Percentiles rank a stretch among this genome's conserved stretches.
Conservation (phyloP, 192 early-diverging fungal genomes). For the Backusella tuberculispora region DNA sequence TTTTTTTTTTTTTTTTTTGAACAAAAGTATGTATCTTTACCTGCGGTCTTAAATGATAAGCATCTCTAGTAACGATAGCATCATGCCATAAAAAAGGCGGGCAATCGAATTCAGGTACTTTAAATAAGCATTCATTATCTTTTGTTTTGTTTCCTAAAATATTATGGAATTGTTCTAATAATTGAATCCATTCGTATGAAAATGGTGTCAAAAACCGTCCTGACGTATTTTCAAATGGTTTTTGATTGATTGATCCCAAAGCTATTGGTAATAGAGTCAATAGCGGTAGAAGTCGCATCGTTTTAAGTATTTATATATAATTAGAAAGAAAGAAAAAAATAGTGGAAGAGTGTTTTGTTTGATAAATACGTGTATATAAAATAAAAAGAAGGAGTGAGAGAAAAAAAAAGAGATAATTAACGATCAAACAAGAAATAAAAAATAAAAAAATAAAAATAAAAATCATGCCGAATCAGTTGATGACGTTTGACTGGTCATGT, state of each 20-base stretch:
- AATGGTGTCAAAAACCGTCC: slow-evolving; percentile 33
- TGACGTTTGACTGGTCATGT: slow-evolving; percentile 16
- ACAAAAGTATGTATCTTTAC: slow-evolving; percentile 23
- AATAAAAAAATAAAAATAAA: not conserved
- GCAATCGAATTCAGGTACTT: slow-evolving; percentile 46
- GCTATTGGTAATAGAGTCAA: not conserved
- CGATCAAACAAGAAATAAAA: not conserved
- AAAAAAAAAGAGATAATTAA: too few species aligned
- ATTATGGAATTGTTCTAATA: slow-evolving; percentile 49
- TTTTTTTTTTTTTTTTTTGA: too few species aligned
- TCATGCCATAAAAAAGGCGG: slow-evolving; percentile 43
- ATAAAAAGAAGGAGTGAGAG: not conserved
- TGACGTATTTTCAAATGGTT: not conserved
- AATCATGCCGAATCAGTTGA: slow-evolving; percentile 16
- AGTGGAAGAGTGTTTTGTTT: not conserved
- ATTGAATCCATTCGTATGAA: slow-evolving; percentile 46
- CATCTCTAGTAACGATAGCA: slow-evolving; percentile 40
- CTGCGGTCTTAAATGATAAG: slow-evolving; percentile 51
- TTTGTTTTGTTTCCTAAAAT: slow-evolving; percentile 42
- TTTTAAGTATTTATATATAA: not conserved
- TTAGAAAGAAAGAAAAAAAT: not conserved
- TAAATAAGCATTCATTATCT: slow-evolving; percentile 38
- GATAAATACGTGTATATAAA: not conserved
- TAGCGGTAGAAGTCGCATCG: not conserved
- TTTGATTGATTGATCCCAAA: not conserved